phyloP scores from a whole-genome alignment of 2,329 filamentous ascomycete species.

The Ascochyta pisi region DNA sequence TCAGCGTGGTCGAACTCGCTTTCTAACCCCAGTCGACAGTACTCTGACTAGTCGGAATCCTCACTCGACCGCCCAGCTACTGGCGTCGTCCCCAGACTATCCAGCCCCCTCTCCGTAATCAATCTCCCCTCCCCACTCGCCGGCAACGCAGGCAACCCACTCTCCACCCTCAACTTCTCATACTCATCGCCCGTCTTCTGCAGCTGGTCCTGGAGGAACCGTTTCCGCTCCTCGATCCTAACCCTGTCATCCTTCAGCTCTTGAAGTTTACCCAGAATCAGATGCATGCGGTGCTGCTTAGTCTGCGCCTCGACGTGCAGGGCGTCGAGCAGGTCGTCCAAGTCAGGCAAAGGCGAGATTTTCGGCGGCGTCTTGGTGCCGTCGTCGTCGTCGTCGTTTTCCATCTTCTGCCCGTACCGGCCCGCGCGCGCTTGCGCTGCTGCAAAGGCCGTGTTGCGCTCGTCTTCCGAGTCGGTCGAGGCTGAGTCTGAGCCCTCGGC shows the following conservation, averaged over 20 bases:
- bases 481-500: conserved; percentile 79
- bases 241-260: conserved; percentile 72
- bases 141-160: conserved; percentile 49
- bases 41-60: conserved; percentile 13
- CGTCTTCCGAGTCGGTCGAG: conserved; percentile 68
- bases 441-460: conserved; percentile 81
- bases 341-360: conserved; percentile 77
- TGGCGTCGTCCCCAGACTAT: conserved; percentile 48
- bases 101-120: conserved; percentile 44
- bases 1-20: too few relatives aligned
- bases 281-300: conserved; percentile 66
- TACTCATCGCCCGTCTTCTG: conserved; percentile 81
- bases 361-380: conserved; percentile 69
- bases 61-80: conserved; percentile 32
- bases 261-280: conserved; percentile 68
- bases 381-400: conserved; percentile 51
- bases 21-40: too few relatives aligned
- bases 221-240: conserved; percentile 72
- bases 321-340: conserved; percentile 70
- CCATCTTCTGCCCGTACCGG: conserved; percentile 70
- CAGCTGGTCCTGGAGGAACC: conserved; percentile 79
- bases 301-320: conserved; percentile 67
- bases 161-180: conserved; percentile 62
- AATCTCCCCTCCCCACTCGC: conserved; percentile 38
- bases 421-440: conserved; percentile 84